Base-by-base conservation (phyloP, 306 rosid genomes). In the Dryas octopetala region DNA sequence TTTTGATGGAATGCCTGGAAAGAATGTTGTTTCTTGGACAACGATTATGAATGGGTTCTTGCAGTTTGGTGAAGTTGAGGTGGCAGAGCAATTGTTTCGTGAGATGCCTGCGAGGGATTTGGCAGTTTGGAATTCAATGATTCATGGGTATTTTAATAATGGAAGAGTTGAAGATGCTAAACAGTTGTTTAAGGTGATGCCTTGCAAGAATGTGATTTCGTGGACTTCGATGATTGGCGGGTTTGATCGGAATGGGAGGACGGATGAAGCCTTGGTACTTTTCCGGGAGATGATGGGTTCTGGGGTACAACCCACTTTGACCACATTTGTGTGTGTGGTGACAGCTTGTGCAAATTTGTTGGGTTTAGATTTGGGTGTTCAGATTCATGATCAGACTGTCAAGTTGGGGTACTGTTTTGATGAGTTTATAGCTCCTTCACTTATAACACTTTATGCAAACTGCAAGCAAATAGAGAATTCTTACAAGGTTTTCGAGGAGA, bases 221-320 rank as follows among this genome's bases (percentile, higher is more conserved):
- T 93, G 97, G 97, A 89, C 96, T 85, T 86, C 87, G 0, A 78
- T 91, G 71, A 85, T 93, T 80, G 81, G 75, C 26, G 97, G 98
- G 78, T 86, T 93, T 70, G 89, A 85, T 63, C 88, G 82, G 59
- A 91, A 87, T 68, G 97, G 91, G 66, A 86, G 62, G 86, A 87
- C 89, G 38, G 47, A 71, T 17, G 85, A 88, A 72, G 98, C 97
- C 23, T 78, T 91, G 85, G 7, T 68, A 53, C 68, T 88, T 62
- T 93, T 89, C 45, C 40, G 66, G 46, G 63, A 82, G 63, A 93
- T 93, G 98, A 74, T 84, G 41, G 53, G 66, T 64, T 82, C 79
- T 74, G 86, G 82, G 40, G 77, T 83, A 49, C 57, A 66, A 44
- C 79, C 78, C 53, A 76, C 93, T 72, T 78, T 88, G n/a, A 84